phyloP scores from a whole-genome alignment of 2,329 filamentous ascomycete genomes.

The Diaporthe vexans region DNA sequence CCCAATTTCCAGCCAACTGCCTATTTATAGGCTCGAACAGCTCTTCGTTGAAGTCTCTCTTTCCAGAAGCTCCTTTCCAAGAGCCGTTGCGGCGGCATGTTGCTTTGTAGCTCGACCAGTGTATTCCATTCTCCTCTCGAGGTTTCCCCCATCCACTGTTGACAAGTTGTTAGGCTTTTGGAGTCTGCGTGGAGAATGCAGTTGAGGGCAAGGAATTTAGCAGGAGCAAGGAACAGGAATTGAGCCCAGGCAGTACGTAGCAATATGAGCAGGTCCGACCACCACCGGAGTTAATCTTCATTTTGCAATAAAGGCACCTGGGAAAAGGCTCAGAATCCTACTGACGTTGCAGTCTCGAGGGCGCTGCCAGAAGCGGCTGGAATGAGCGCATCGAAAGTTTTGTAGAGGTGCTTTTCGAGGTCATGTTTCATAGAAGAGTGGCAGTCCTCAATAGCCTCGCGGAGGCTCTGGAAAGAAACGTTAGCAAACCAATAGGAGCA shows the following conservation, averaged over 20 bases:
- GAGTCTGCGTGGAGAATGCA: too few species aligned
- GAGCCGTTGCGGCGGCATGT: constrained; percentile 45
- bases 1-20: constrained; percentile 46
- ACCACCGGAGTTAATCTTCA: too few species aligned
- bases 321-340: not conserved
- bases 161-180: not conserved
- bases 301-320: not conserved
- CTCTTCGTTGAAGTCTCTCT: constrained; percentile 47
- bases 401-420: not conserved
- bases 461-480: not conserved
- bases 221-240: too few species aligned
- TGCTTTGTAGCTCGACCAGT: constrained; percentile 49
- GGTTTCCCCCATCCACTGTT: constrained; percentile 45
- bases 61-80: constrained; percentile 42
- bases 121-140: constrained; percentile 43
- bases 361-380: constrained; percentile 12
- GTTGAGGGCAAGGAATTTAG: too few species aligned
- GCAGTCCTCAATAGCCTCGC: not conserved
- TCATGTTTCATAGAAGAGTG: not conserved
- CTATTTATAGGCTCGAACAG: constrained; percentile 46
- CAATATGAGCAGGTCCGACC: too few species aligned
- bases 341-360: constrained; percentile 13
- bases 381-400: not conserved
- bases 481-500: not conserved
- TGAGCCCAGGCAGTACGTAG: too few species aligned